Evolutionary conservation across 1,284 basidiomycete genomes (phyloP).

Genomic region (Papiliotrema laurentii): DNA sequence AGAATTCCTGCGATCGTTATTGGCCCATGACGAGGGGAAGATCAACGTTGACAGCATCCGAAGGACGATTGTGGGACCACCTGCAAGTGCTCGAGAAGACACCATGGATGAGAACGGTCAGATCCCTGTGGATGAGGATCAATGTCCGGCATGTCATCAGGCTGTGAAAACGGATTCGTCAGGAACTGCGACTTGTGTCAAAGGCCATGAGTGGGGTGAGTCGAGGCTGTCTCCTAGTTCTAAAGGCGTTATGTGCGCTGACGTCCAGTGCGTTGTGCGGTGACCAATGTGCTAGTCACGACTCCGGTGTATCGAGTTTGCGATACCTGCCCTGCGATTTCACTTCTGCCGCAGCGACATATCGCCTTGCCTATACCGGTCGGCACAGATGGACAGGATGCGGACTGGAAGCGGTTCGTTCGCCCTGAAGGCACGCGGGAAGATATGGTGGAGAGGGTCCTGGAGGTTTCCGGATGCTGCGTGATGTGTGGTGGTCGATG

Average conservation of each 20-base stretch:
- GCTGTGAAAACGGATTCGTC: neutral
- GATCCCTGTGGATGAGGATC: no score
- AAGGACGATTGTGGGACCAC: no score
- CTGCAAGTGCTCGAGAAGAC: no score
- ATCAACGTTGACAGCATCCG: neutral
- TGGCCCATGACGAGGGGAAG: neutral
- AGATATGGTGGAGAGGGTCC: conserved; percentile 19
- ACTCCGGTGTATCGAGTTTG: conserved; percentile 35
- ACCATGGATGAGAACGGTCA: no score
- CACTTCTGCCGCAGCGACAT: conserved; percentile 20
- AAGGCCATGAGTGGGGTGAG: conserved; percentile 42
- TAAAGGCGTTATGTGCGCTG: conserved; percentile 1
- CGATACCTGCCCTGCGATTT: conserved; percentile 35
- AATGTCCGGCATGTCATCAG: conserved; percentile 2
- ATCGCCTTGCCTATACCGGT: conserved; percentile 12
- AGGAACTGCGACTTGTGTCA: conserved; percentile 17
- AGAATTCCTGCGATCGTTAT: no score
- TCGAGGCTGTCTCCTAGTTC: no score
- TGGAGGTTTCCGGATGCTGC: conserved; percentile 30
- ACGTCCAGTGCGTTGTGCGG: conserved; percentile 30
- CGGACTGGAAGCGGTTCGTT: conserved; percentile 15
- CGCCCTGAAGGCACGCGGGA: neutral
- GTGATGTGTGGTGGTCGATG: conserved; percentile 40
- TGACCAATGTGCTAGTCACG: conserved; percentile 35
- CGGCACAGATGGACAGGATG: conserved; percentile 8